Evolutionary conservation across 441 rosid species (phyloP), one percentile per base, ranked within the genome.

Genomic region (Macaranga tanarius): DNA sequence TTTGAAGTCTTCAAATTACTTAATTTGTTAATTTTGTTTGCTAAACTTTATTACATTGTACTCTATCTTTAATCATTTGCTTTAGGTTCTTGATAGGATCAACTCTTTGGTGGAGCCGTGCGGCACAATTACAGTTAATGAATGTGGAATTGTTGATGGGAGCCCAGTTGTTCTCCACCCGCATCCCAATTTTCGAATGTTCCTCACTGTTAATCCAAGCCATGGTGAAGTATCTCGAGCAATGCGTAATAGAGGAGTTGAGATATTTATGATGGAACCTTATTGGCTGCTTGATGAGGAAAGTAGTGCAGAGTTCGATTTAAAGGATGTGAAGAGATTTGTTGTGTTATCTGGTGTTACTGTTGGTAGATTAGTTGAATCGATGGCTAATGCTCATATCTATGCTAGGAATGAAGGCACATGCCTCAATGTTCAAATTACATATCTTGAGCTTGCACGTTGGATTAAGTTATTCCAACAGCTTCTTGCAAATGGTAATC

Each of bases 231-330:
- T 93, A 70, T 96, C 99, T 50, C 86, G 99, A 71, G 99, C 99
- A 64, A 96, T 96, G 99, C 85, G 99, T 76, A 96, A 96, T 79
- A 90, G 99, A 79, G 99, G 99, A 68, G 98, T 93, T 73, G 99
- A 96, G 84, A 87, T 93, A 78, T 96, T 76, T 80, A 83, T 96
- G 94, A 90, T 93, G 99, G 93, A 85, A 70, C 99, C 98, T 13
- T 86, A 86, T 77, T 96, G 98, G 98, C 85, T 86, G 65, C 77
- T 87, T 64, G 86, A 85, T 45, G 86, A 85, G 75, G 82, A 69
- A 74, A 67, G 68, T 72, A 65, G 81, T 76, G 86, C 84, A 69
- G 92, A 89, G 72, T 76, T 83, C 72, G 88, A 86, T 70, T 75
- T 85, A 57, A 84, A 82, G 83, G 98, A 92, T 65, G 87, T 84